Base-by-base conservation (phyloP, 257 asterid genomes). In the Galeopsis tetrahit region DNA sequence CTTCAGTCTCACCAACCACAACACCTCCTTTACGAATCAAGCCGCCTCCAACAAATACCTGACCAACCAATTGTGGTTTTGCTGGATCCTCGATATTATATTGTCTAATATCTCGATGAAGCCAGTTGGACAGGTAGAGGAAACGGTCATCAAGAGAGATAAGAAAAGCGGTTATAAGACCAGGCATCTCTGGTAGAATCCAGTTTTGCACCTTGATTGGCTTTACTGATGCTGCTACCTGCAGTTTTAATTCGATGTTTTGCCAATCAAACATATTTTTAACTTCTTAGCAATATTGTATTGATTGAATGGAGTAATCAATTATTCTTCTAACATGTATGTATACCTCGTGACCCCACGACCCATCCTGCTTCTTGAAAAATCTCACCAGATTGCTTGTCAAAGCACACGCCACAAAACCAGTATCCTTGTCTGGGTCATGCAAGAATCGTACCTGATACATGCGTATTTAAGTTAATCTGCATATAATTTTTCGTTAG, bases 291-390 rank as follows among this genome's bases (percentile, higher is more conserved):
- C 31, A n/a, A n/a, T 3, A 13, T 46, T 52, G 40, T 3, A 13
- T 52, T 52, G 40, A 35, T 32, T 11, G 4, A 35, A 32, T 42
- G 21, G 15, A 52, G 40, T 5, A 35, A 4, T 15, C 5, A 35
- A 15, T 3, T 39, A 58, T n/a, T n/a, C n/a, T n/a, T n/a, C n/a
- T n/a, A n/a, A n/a, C n/a, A n/a, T n/a, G n/a, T n/a, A n/a, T n/a
- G n/a, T 39, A 58, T 75, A 92, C 98, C 97, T 93, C 94, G 13
- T 93, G 98, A 75, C 83, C 85, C 98, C 98, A 93, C 32, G 93
- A 74, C 21, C 78, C 91, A 36, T 86, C 97, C 8, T 89, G 89
- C 13, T 81, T 85, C 88, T 93, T 86, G 88, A 89, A 93, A 71
- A 93, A 91, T 32, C 96, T 72, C 0, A 93, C 89, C 97, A 93